Conservation (phyloP, 2,329 filamentous ascomycete species). For the Penicillium sp. region DNA sequence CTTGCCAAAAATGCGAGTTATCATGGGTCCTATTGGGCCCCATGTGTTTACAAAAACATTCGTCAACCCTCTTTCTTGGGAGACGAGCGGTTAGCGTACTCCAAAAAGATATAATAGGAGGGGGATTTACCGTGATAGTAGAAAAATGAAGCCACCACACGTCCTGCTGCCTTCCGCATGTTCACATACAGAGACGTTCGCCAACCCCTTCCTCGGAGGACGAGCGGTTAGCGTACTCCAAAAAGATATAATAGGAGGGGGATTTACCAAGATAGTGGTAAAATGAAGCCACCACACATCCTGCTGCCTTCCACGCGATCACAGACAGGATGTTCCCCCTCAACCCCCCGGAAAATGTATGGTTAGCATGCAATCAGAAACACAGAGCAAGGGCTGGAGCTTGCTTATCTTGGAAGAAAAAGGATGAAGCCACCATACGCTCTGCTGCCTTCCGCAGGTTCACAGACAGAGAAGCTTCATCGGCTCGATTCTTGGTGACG, state of each 20-base stretch:
- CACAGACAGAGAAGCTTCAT: background rate
- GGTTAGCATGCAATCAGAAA: background rate
- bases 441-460: background rate
- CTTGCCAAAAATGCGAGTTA: background rate
- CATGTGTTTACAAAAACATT: background rate
- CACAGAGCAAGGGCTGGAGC: accelerated
- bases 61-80: background rate
- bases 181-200: background rate
- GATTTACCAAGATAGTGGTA: background rate
- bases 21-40: background rate
- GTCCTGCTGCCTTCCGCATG: background rate
- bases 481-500: background rate
- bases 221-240: background rate
- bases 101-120: background rate
- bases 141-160: background rate
- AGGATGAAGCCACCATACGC: background rate
- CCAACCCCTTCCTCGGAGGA: background rate
- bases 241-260: background rate
- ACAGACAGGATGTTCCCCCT: background rate
- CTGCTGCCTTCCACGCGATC: background rate
- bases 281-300: background rate
- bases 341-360: background rate
- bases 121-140: background rate
- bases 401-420: background rate
- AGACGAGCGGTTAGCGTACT: background rate